Evolutionary conservation across 768 basidiomycete species (phyloP), one percentile per base, ranked within the genome.

Genomic region (Crepidotus variabilis): DNA sequence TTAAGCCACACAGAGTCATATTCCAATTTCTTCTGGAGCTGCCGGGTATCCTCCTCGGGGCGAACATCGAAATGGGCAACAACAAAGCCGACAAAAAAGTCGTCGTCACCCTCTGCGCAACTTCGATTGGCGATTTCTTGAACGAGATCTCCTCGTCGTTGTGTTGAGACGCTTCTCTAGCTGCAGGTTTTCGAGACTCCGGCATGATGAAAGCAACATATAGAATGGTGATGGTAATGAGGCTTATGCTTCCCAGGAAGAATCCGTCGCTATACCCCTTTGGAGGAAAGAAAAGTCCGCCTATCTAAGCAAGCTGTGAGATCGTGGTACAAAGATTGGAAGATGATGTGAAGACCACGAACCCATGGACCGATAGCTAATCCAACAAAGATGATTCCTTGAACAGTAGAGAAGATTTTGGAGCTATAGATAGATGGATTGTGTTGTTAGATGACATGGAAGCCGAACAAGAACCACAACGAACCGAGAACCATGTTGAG

Each of bases 331-430:
- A 45, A 50, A n/a, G 9, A 18, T 20, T 28, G 8, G 28, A 32
- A 4, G 20, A 28, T 35, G n/a, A 14, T 16, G 10, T 43, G 20
- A 8, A 49, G 24, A 39, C 45, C 45, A 46, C 87, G 77, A 54
- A 94, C 78, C 67, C 85, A 81, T 23, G 94, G 93, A 0, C 94
- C 94, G 1, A 84, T 63, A 0, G 93, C 84, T 54, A 94, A 77
- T 4, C 93, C 94, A 34, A 86, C 69, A 72, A 85, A 92, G 48
- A 87, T 78, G 54, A 91, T 83, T 2, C 93, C 94, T 55, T 84
- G 80, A 50, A 93, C 80, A 4, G 83, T 78, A 11, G 83, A 81
- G 58, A 85, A 86, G 46, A 85, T 78, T 51, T 67, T 78, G 13
- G 79, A 78, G 49, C 80, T 79, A 36, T 20, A 32, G 7, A 33